These are phyloP conservation scores for Apiospora malaysiana DNA, from an alignment of 2,329 filamentous ascomycete genomes.

Conservation along the genomic window DNA sequence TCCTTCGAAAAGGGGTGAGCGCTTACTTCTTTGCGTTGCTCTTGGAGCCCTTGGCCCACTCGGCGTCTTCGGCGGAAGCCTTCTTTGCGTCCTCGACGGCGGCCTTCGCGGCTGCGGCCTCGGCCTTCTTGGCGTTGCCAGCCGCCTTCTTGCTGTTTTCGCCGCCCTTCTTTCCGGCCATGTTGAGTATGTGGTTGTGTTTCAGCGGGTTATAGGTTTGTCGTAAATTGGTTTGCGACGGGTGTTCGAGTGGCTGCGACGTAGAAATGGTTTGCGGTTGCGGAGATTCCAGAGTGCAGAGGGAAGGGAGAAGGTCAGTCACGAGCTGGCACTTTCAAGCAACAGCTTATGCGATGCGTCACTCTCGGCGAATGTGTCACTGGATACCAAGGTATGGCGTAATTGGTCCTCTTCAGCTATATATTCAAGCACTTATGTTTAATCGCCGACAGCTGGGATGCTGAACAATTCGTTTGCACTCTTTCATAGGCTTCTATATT, in stretches of 20 bases:
- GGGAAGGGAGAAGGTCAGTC: conserved; percentile 2
- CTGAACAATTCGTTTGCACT: not conserved
- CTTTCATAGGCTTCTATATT: too few species aligned
- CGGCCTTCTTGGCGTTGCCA: conserved; percentile 91
- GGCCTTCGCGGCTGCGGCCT: conserved; percentile 80
- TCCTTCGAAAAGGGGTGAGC: not conserved
- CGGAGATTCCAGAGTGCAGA: not conserved
- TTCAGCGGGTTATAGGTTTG: not conserved
- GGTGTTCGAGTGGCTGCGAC: not conserved
- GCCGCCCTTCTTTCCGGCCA: conserved; percentile 75
- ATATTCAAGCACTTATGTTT: not conserved
- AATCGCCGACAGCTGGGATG: not conserved
- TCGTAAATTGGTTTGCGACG: not conserved
- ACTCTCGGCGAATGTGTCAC: not conserved
- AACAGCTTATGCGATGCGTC: conserved; percentile 9
- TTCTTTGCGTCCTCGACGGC: conserved; percentile 72
- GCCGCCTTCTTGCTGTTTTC: conserved; percentile 89
- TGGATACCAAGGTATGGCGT: not conserved
- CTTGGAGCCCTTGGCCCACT: conserved; percentile 90
- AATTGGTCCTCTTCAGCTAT: not conserved
- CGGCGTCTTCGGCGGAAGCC: conserved; percentile 69
- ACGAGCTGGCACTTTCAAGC: not conserved
- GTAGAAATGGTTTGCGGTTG: not conserved
- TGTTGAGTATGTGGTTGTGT: conserved; percentile 41
- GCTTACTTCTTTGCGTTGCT: conserved; percentile 84